A percentile compares a stretch with the other conserved stretches of the same genome.
Conservation (phyloP, 23 red algal genomes). For the Gracilariopsis chorda region DNA sequence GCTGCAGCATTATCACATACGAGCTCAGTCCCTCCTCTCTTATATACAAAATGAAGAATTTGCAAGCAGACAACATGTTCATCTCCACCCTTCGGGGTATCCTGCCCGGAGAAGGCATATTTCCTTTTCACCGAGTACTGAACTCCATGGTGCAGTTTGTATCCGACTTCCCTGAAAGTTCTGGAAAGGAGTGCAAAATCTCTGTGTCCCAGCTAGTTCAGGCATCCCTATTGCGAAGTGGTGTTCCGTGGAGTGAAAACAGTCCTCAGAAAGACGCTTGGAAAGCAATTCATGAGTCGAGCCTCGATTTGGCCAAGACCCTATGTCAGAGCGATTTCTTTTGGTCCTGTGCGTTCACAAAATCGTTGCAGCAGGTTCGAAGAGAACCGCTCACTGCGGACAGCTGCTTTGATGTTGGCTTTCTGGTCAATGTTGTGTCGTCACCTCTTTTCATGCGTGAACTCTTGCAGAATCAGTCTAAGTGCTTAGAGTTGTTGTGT, state of each 20-base stretch:
- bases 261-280: background rate
- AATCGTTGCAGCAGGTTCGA: background rate
- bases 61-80: background rate
- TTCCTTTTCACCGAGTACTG: background rate
- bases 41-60: background rate
- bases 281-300: background rate
- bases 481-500: background rate
- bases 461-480: background rate
- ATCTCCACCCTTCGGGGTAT: background rate
- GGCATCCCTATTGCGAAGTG: background rate
- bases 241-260: background rate
- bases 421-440: background rate
- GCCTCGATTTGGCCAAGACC: background rate
- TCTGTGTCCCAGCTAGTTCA: background rate
- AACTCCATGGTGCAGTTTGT: background rate
- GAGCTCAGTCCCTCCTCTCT: slow-evolving; percentile 2
- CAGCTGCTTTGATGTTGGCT: background rate
- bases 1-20: background rate
- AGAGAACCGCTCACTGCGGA: background rate
- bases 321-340: background rate
- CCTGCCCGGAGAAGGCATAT: background rate
- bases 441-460: slow-evolving; percentile 9
- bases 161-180: background rate
- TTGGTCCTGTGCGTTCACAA: background rate
- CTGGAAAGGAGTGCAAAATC: background rate